Percentiles rank a stretch among this genome's conserved stretches.
phyloP scores from a whole-genome alignment of 352 stramenopile genomes.

The Phytophthora sansomeana region DNA sequence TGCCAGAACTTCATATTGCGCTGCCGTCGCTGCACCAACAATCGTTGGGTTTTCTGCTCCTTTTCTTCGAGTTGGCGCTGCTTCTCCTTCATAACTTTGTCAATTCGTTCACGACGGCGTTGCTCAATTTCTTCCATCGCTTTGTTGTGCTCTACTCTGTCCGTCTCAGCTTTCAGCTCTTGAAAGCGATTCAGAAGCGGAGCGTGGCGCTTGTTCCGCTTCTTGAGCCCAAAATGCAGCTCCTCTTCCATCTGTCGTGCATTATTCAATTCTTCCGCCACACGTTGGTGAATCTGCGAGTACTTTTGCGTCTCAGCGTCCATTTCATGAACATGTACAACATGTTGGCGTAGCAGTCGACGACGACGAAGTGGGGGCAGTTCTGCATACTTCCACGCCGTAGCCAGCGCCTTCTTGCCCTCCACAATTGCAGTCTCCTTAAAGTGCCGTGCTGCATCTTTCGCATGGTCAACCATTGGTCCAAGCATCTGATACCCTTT shows the following conservation, averaged over 20 bases:
- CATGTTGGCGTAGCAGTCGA: conserved; percentile 68
- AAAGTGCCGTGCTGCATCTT: conserved; percentile 47
- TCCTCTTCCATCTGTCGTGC: conserved; percentile 43
- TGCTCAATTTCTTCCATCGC: conserved; percentile 57
- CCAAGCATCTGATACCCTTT: conserved; percentile 57
- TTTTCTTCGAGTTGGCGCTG: conserved; percentile 27
- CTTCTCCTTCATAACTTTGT: conserved; percentile 52
- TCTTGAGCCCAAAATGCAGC: conserved; percentile 63
- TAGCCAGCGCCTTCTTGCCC: conserved; percentile 50
- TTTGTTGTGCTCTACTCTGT: conserved; percentile 42
- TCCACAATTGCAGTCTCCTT: conserved; percentile 49
- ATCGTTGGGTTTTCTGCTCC: conserved; percentile 10
- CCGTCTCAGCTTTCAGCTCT: conserved; percentile 54
- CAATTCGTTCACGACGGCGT: conserved; percentile 38
- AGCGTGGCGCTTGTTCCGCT: conserved; percentile 63
- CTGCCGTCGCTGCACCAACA: conserved; percentile 43
- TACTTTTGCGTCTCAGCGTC: conserved; percentile 72
- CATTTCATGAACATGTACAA: conserved; percentile 66
- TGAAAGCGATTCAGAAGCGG: conserved; percentile 57
- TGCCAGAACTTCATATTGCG: conserved; percentile 78
- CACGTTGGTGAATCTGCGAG: conserved; percentile 44
- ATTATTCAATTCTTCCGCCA: conserved; percentile 52
- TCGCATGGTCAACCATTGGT: conserved; percentile 54
- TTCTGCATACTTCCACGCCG: conserved; percentile 63
- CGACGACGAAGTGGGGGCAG: conserved; percentile 60